Evolutionary conservation across 2,329 filamentous ascomycete species (phyloP).

Genomic region (Diaporthe citrichinensis): DNA sequence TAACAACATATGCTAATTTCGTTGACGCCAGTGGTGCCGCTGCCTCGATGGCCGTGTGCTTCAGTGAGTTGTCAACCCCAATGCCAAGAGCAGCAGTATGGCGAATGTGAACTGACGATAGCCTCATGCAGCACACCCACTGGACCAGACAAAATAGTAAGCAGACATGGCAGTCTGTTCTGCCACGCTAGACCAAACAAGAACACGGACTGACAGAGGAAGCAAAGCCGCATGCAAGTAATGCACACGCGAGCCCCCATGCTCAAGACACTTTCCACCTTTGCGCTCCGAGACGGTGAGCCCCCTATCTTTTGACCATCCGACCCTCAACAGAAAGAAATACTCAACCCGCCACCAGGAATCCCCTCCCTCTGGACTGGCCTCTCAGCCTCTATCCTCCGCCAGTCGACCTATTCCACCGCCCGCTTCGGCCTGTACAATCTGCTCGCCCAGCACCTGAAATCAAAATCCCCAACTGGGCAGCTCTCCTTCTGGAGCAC

Average conservation of each 20-base stretch:
- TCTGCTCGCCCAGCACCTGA: constrained; percentile 50
- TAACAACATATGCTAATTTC: not conserved
- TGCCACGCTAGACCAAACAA: not conserved
- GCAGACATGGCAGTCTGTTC: not conserved
- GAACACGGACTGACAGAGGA: not conserved
- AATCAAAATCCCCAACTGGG: constrained; percentile 35
- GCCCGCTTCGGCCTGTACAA: constrained; percentile 60
- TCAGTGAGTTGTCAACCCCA: constrained; percentile 52
- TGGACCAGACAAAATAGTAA: constrained; percentile 62
- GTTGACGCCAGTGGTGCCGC: constrained; percentile 54
- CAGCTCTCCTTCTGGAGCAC: constrained; percentile 52
- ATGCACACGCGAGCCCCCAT: constrained; percentile 57
- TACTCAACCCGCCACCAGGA: constrained; percentile 46
- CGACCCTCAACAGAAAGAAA: too few relatives aligned
- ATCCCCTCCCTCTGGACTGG: constrained; percentile 59
- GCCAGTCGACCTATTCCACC: constrained; percentile 61
- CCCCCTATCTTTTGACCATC: too few relatives aligned
- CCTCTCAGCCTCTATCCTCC: constrained; percentile 59
- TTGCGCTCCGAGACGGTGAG: constrained; percentile 58
- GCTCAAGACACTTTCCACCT: constrained; percentile 55
- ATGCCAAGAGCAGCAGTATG: not conserved
- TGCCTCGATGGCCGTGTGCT: constrained; percentile 61
- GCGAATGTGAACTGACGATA: constrained; percentile 20
- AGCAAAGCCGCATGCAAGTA: constrained; percentile 59
- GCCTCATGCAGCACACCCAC: constrained; percentile 55